phyloP scores from a whole-genome alignment of 768 basidiomycete species.

The Mycena alexandri region DNA sequence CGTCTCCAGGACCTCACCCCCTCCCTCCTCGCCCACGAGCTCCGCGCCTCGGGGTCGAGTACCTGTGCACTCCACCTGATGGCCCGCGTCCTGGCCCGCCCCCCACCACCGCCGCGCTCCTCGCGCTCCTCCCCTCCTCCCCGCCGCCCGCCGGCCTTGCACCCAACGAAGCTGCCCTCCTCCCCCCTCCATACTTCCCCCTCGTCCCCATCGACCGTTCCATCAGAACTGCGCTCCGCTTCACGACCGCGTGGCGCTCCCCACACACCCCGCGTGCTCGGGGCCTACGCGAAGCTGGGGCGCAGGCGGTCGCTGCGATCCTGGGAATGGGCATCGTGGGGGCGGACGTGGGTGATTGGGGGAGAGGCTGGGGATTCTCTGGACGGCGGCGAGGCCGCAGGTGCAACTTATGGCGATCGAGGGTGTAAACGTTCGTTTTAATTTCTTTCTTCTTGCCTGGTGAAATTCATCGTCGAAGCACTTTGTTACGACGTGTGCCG shows the following conservation, averaged over 20 bases:
- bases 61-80: neutral
- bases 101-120: conserved; percentile 7
- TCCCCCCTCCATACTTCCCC: conserved; percentile 1
- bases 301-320: conserved; percentile 2
- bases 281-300: conserved; percentile 19
- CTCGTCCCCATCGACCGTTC: conserved; percentile 25
- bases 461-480: too few relatives aligned
- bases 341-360: conserved; percentile 17
- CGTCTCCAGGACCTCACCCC: neutral
- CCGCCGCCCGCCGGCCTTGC: too few relatives aligned
- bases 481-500: too few relatives aligned
- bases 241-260: conserved; percentile 18
- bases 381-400: too few relatives aligned
- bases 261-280: conserved; percentile 15
- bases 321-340: conserved; percentile 4
- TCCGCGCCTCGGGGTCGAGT: too few relatives aligned
- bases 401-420: too few relatives aligned
- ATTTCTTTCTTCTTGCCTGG: too few relatives aligned
- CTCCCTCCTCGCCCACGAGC: neutral
- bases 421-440: too few relatives aligned
- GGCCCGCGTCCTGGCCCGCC: neutral
- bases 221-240: conserved; percentile 5
- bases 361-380: too few relatives aligned
- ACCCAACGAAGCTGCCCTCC: too few relatives aligned
- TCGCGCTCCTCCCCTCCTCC: conserved; percentile 25